A percentile compares a stretch with the other conserved stretches of the same genome.
phyloP scores from a whole-genome alignment of 345 rosid genomes.

The Chamaenerion angustifolium region DNA sequence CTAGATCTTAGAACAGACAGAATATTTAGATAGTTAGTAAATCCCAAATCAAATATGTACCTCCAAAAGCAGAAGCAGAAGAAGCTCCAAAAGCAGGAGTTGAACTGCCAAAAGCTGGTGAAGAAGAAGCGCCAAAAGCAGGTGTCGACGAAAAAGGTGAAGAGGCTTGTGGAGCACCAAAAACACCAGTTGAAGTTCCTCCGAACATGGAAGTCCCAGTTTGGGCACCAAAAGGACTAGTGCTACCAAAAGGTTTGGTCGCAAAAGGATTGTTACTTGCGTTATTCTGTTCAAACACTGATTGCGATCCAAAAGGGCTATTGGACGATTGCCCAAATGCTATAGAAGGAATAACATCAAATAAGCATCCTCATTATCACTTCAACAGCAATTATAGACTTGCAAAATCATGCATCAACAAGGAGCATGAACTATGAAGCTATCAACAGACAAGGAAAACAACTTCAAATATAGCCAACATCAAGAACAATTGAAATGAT shows the following conservation, averaged over 20 bases:
- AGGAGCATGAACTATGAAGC: neutral
- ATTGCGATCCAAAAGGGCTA: slow-evolving; percentile 12
- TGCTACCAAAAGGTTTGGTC: slow-evolving; percentile 52
- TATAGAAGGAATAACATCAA: slow-evolving; percentile 13
- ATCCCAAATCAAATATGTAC: slow-evolving; percentile 13
- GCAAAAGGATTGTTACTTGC: slow-evolving; percentile 49
- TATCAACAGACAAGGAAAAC: neutral
- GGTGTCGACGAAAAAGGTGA: slow-evolving; percentile 53
- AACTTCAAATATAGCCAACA: neutral
- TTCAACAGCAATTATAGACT: neutral
- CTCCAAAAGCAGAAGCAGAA: slow-evolving; percentile 64
- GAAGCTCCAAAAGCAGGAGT: slow-evolving; percentile 53
- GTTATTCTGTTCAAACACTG: slow-evolving; percentile 61
- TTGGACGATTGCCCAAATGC: slow-evolving; percentile 62
- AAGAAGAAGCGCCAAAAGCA: slow-evolving; percentile 64
- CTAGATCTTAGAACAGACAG: too few relatives aligned
- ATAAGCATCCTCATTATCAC: neutral
- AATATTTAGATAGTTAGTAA: too few relatives aligned
- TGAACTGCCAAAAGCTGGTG: slow-evolving; percentile 60
- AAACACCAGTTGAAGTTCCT: slow-evolving; percentile 78
- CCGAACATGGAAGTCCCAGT: slow-evolving; percentile 71
- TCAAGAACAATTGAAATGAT: neutral
- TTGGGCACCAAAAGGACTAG: slow-evolving; percentile 67
- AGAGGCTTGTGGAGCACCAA: slow-evolving; percentile 57
- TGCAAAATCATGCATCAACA: neutral